These are phyloP conservation scores for Ceratocystiopsis brevicomis DNA, from an alignment of 2,329 filamentous ascomycete genomes.

Conservation along the genomic window DNA sequence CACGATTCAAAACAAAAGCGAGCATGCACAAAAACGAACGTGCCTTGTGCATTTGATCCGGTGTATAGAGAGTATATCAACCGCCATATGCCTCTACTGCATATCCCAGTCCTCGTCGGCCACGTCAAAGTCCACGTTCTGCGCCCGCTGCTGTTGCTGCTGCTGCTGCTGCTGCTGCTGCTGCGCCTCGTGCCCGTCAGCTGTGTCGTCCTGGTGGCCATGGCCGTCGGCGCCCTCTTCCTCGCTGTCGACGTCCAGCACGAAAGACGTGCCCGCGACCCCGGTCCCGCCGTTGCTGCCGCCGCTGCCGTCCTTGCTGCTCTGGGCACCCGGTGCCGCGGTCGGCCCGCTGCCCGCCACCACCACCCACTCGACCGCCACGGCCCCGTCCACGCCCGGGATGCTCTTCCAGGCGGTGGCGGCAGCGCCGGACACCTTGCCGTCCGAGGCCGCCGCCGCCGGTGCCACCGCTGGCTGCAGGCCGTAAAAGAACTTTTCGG, in stretches of 20 bases:
- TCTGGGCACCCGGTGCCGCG: slow-evolving; percentile 8
- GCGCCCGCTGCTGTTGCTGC: slow-evolving; percentile 11
- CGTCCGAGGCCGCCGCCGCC: not conserved
- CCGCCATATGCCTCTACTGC: not conserved
- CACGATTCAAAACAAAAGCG: not conserved
- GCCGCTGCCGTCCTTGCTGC: slow-evolving; percentile 11
- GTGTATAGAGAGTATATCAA: too few relatives aligned
- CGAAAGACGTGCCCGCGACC: not conserved
- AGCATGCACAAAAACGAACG: too few relatives aligned
- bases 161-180: not conserved
- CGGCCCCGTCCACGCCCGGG: slow-evolving; percentile 39
- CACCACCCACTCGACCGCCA: slow-evolving; percentile 46
- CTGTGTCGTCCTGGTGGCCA: not conserved
- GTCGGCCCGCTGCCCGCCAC: slow-evolving; percentile 9
- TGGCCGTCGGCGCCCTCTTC: not conserved
- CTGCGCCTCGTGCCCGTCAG: not conserved
- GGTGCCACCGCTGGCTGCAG: slow-evolving; percentile 13
- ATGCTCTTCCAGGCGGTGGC: slow-evolving; percentile 36
- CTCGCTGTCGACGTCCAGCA: not conserved
- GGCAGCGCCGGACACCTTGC: not conserved
- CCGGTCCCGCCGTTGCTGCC: not conserved
- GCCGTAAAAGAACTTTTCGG: slow-evolving; percentile 48
- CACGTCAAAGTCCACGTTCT: slow-evolving; percentile 35
- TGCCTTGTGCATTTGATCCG: too few relatives aligned
- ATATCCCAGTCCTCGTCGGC: slow-evolving; percentile 29